These are phyloP conservation scores for Eucalyptus sp. DNA, from an alignment of 345 rosid species.

Conservation along the genomic window DNA sequence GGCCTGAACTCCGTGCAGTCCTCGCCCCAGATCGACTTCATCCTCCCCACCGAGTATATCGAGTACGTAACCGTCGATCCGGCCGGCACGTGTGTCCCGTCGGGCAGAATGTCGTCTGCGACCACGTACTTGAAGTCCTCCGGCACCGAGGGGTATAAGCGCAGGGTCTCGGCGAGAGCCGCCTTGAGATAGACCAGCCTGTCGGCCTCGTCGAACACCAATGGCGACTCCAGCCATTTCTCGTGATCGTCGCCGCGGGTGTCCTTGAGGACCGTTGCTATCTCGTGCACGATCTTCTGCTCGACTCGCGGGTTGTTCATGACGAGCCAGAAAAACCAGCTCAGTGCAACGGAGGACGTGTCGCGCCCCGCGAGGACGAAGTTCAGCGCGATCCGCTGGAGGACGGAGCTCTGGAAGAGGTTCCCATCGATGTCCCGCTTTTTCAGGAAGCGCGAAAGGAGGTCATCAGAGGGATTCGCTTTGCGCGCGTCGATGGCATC, in stretches of 20 bases:
- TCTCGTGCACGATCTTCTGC: slow-evolving; percentile 49
- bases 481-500: slow-evolving; percentile 54
- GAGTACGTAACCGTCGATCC: slow-evolving; percentile 90
- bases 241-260: slow-evolving; percentile 47
- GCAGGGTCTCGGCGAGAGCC: slow-evolving; percentile 77
- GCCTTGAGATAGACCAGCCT: slow-evolving; percentile 69
- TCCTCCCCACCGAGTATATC: slow-evolving; percentile 78
- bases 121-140: slow-evolving; percentile 75
- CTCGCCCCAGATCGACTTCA: slow-evolving; percentile 87
- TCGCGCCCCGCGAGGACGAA: slow-evolving; percentile 92
- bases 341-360: slow-evolving; percentile 85
- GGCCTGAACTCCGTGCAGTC: slow-evolving; percentile 78
- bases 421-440: slow-evolving; percentile 63
- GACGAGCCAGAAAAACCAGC: slow-evolving; percentile 95
- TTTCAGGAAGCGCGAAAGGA: slow-evolving; percentile 74
- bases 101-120: slow-evolving; percentile 64
- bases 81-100: slow-evolving; percentile 63
- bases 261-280: slow-evolving; percentile 40
- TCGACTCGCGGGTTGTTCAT: slow-evolving; percentile 60
- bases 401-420: slow-evolving; percentile 37
- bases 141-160: slow-evolving; percentile 88
- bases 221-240: slow-evolving; percentile 65
- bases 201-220: slow-evolving; percentile 78
- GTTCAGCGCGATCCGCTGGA: slow-evolving; percentile 81
- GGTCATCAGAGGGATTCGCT: slow-evolving; percentile 71